These are phyloP conservation scores for Vigna trinervia DNA, from an alignment of 306 rosid species.

Conservation along the genomic window DNA sequence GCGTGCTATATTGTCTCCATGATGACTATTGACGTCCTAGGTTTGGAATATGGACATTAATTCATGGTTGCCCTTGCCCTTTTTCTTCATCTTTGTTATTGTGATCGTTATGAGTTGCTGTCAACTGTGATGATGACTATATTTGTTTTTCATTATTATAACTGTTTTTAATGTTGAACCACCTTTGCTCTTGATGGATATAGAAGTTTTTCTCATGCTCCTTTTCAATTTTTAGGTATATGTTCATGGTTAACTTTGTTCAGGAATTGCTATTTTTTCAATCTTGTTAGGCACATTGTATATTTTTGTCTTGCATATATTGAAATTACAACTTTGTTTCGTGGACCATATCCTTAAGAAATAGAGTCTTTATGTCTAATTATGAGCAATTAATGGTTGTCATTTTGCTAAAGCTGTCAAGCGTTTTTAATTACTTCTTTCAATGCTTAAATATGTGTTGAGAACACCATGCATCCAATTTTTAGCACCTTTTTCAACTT, in stretches of 20 bases:
- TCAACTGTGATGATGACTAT: background rate
- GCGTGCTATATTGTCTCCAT: too few relatives aligned
- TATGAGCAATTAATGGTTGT: background rate
- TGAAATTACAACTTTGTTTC: background rate
- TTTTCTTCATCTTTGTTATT: conserved; percentile 5
- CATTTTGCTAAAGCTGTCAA: conserved; percentile 9
- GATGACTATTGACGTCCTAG: background rate
- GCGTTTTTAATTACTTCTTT: background rate
- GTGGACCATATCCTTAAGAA: background rate
- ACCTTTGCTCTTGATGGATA: conserved; percentile 2
- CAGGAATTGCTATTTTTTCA: background rate
- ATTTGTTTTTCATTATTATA: background rate
- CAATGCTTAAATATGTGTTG: background rate
- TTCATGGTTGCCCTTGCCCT: conserved; percentile 5
- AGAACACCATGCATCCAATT: background rate
- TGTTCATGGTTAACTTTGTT: background rate
- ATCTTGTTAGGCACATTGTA: background rate
- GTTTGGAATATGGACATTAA: background rate
- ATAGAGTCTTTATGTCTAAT: background rate
- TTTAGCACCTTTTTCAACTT: background rate
- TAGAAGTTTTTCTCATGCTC: background rate
- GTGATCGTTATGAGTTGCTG: background rate
- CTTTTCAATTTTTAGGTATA: background rate
- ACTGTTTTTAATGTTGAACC: background rate
- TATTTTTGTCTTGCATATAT: conserved; percentile 1